Evolutionary conservation across 2,329 filamentous ascomycete genomes (phyloP).

Genomic region (Hirsutella minnesotensis): DNA sequence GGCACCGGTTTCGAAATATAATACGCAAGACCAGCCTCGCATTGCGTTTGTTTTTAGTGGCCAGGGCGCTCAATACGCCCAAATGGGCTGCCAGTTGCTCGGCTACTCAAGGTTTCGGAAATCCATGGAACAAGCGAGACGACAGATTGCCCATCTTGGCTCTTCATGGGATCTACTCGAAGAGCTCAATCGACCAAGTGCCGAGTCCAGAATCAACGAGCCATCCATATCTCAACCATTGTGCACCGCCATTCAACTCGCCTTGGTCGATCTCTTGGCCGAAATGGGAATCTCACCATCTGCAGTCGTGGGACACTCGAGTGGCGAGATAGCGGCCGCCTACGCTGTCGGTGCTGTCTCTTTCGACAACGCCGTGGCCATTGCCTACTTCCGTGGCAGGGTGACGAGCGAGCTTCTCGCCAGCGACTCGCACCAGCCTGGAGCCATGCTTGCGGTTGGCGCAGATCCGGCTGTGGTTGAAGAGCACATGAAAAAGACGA

Average conservation of each 20-base stretch:
- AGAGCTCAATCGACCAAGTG: neutral
- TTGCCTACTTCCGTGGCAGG: conserved; percentile 19
- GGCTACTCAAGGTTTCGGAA: neutral
- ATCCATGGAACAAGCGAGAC: too few relatives aligned
- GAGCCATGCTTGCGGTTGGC: conserved; percentile 22
- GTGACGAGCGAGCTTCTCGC: conserved; percentile 3
- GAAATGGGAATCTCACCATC: conserved; percentile 14
- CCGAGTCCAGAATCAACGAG: conserved; percentile 8
- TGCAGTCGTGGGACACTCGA: conserved; percentile 23
- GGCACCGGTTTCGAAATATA: neutral
- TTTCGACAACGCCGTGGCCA: conserved; percentile 16
- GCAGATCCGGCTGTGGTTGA: conserved; percentile 1
- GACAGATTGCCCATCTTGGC: too few relatives aligned
- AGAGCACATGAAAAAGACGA: neutral
- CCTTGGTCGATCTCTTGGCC: conserved; percentile 22
- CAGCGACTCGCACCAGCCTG: conserved; percentile 4
- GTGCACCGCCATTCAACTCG: conserved; percentile 30
- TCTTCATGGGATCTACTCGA: neutral
- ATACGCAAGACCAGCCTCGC: conserved; percentile 3
- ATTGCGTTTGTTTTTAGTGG: conserved; percentile 21
- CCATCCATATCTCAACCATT: conserved; percentile 21
- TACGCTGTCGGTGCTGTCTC: conserved; percentile 14
- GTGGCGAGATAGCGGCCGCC: conserved; percentile 26
- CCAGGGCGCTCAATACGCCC: conserved; percentile 17
- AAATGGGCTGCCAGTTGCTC: neutral